Percentiles rank a stretch among this genome's conserved stretches.
Conservation (phyloP, 2,329 filamentous ascomycete species). For the Hypoxylon sp. region DNA sequence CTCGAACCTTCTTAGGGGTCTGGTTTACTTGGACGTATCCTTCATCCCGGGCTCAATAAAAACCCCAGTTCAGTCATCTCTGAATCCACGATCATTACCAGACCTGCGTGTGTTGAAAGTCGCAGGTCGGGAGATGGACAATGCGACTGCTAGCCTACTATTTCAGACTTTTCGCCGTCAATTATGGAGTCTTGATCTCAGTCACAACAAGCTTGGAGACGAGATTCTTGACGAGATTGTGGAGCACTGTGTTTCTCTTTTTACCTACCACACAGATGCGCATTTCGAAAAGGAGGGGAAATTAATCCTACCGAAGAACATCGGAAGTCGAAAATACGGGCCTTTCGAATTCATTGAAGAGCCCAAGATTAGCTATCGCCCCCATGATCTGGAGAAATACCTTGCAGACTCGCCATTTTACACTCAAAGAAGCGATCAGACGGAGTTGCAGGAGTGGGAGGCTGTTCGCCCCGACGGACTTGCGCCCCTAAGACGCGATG, state of each 20-base stretch:
- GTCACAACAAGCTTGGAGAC: slow-evolving; percentile 68
- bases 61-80: slow-evolving; percentile 54
- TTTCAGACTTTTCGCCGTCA: slow-evolving; percentile 57
- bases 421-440: slow-evolving; percentile 44
- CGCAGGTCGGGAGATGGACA: slow-evolving; percentile 63
- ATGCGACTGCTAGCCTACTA: slow-evolving; percentile 55
- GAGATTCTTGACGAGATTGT: slow-evolving; percentile 55
- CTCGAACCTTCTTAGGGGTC: slow-evolving; percentile 55
- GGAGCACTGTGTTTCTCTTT: slow-evolving; percentile 54
- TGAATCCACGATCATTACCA: slow-evolving; percentile 58
- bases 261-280: slow-evolving; percentile 55
- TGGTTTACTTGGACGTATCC: slow-evolving; percentile 70
- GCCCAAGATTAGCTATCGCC: slow-evolving; percentile 62
- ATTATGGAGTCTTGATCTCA: slow-evolving; percentile 72
- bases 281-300: slow-evolving; percentile 64
- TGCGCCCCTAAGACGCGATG: slow-evolving; percentile 53
- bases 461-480: slow-evolving; percentile 57
- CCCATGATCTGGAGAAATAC: slow-evolving; percentile 64
- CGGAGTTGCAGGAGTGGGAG: slow-evolving; percentile 49
- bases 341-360: slow-evolving; percentile 64
- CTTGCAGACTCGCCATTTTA: slow-evolving; percentile 66
- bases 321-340: slow-evolving; percentile 58
- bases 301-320: slow-evolving; percentile 51
- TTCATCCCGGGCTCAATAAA: slow-evolving; percentile 63
- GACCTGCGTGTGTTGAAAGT: slow-evolving; percentile 68